Base-by-base conservation (phyloP, 202 grass and related monocot species). In the Setaria viridis region DNA sequence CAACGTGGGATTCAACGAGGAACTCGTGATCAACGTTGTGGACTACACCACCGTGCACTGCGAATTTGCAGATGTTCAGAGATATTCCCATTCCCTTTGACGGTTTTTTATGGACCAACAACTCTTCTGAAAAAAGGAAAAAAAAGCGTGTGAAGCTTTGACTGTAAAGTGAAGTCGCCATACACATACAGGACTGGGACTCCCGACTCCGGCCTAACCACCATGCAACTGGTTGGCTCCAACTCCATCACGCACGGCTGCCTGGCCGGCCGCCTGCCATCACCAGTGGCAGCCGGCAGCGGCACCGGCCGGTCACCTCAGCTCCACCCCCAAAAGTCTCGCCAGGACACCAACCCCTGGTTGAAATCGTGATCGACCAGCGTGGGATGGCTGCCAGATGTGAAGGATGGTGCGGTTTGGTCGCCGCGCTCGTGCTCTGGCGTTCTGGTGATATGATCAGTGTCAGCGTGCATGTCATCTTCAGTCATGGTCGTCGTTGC, bases 171-270 rank as follows among this genome's bases (percentile, higher is more conserved):
- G 37, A 41, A 39, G 65, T 41, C 29, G 63, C 42, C 85, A 70
- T 15, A 46, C 74, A 76, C 5, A 25, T 25, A 25, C 25, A 25
- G 72, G 35, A 68, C 59, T 25, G 60, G 65, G 50, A 12, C 56
- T 25, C 55, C 55, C 2, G 59, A 14, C 59, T 13, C 47, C 30
- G 72, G 53, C 72, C 72, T 77, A 89, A 88, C 87, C 19, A 74
- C 81, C 68, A n/a, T 15, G 20, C 67, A 19, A 73, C 56, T 48
- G 65, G 56, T 37, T 84, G 66, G 74, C 12, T 78, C 45, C 14
- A 34, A 25, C 25, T 25, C 25, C 25, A 25, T 25, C 25, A 25
- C 25, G 25, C 25, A 25, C 25, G 25, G 25, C 25, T 25, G 25
- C 25, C 25, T 25, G 25, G 25, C 25, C 25, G 25, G 25, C 25